Evolutionary conservation across 768 basidiomycete species (phyloP), one percentile per base, ranked within the genome.

Genomic region (Xerocomus potaroensis): DNA sequence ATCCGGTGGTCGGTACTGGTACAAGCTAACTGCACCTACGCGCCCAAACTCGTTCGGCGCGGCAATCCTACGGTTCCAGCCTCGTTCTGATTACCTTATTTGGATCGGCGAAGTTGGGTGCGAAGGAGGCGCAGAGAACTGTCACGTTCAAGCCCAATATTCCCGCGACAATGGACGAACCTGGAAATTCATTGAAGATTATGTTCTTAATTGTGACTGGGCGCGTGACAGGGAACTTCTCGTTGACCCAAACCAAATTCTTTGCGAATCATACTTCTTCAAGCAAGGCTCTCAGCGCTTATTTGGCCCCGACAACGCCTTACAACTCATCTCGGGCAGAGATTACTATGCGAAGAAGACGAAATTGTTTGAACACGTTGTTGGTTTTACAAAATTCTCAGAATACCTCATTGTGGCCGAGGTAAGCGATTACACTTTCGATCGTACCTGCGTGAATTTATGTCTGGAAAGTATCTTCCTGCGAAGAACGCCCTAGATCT

Each of bases 341-440:
- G 73, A 82, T 45, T 97, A 80, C 70, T 97, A 82, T 62, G 53
- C 53, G 38, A 80, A 75, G 51, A 86, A 81, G 72, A 81, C 71
- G 51, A 87, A 79, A 62, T 64, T 96, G 18, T 99, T 98, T 59
- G 80, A 90, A 37, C 73, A 81, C 34, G 84, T 99, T 44, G 91
- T 92, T 54, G 96, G 96, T 7, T 97, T 94, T 70, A 85, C 96
- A 0, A 94, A 92, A 69, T 99, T 99, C 67, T 91, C 91, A 0
- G 91, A 99, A 70, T 99, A 88, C 64, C 75, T 98, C 63, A 83
- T 98, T 36, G 95, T 97, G 24, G 96, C 95, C 19, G 86, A 93
- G 77, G 91, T 96, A 33, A 43, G 82, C 59, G 22, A 8, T 18
- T 10, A 7, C 7, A 11, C 45, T 4, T 23, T 43, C n/a, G 6